Base-by-base conservation (phyloP, 73 alveolate species). In the Uronychia setigera region DNA sequence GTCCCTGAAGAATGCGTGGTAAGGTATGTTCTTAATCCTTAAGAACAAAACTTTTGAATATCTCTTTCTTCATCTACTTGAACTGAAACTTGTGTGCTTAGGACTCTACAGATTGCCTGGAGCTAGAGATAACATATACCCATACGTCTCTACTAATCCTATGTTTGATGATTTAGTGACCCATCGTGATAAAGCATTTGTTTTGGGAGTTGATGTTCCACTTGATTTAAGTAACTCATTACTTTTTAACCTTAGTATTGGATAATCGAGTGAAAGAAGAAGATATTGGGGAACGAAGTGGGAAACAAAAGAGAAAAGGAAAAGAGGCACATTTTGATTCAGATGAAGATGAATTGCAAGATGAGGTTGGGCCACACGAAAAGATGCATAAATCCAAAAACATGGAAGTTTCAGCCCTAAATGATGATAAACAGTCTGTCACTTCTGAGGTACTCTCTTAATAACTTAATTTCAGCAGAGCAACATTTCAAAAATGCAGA, bases 111-210 rank as follows among this genome's bases (percentile, higher is more conserved):
- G 99, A 84, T 81, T 95, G 74, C 95, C 96, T 27, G 99, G 99
- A 32, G 98, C 99, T 26, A 96, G 97, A 59, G 99, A 96, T 82
- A 98, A 98, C 82, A 83, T 91, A 60, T 94, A 93, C 91, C 99
- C 99, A 1, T 98, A 98, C 87, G 98, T 96, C 33, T 98, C 95
- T 87, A 96, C 99, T 1, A 98, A 98, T 80, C 99, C 99, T 0
- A 31, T 35, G 59, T 85, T 90, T 59, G 94, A 83, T 46, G 92
- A 97, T 25, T 33, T 82, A 58, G 84, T 96, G 59, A 94, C 97
- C 0, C 98, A 96, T 82, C 79, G 95, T 33, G 99, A 96, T 84
- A 89, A 90, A 78, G 96, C 91, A 35, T 96, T 94, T 87, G 98
- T 96, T 35, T 88, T 96, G 57, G 95, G 95, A 31, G 74, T 85